Base-by-base conservation (phyloP, 768 basidiomycete genomes). In the Rhizopogon vinicolor region DNA sequence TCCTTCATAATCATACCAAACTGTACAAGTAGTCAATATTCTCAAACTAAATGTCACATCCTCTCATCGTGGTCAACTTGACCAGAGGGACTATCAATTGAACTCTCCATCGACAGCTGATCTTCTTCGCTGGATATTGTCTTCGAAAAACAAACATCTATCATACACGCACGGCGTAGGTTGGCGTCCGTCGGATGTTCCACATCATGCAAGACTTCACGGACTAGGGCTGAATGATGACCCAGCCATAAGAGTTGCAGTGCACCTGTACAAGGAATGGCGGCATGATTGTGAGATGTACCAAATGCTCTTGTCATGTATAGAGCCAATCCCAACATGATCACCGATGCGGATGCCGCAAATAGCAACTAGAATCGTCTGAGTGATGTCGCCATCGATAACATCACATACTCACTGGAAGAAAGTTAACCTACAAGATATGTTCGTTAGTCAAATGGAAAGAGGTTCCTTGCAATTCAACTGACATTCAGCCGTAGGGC, bases 211-310 rank as follows among this genome's bases (percentile, higher is more conserved):
- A 55, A 13, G 12, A 29, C 44, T 19, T 49, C 52, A 1, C 35
- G 9, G 16, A 53, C 28, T n/a, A 3, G 5, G 7, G 41, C 22
- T 45, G 52, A 53, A 25, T 22, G 44, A 48, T 2, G 10, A 8
- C 41, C 54, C 13, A 52, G 13, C 54, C 54, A 52, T 5, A 54
- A n/a, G 33, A 51, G 35, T 41, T 54, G 48, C 8, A 54, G 10
- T 54, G 28, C 35, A 18, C 50, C 43, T 19, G 37, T 35, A 5
- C n/a, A 18, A 1, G 9, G 14, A 28, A 52, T 42, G 29, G 13
- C 7, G 29, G 13, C 33, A 7, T 49, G 52, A 44, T 10, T 10
- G 31, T 33, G 10, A 13, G 46, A 31, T 35, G 10, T 2, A 5
- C n/a, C 7, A 12, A 28, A 33, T 13, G 52, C 29, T 40, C 54